phyloP scores from a whole-genome alignment of 139 green algal species.

The Chlamydomonas sphaeroides region DNA sequence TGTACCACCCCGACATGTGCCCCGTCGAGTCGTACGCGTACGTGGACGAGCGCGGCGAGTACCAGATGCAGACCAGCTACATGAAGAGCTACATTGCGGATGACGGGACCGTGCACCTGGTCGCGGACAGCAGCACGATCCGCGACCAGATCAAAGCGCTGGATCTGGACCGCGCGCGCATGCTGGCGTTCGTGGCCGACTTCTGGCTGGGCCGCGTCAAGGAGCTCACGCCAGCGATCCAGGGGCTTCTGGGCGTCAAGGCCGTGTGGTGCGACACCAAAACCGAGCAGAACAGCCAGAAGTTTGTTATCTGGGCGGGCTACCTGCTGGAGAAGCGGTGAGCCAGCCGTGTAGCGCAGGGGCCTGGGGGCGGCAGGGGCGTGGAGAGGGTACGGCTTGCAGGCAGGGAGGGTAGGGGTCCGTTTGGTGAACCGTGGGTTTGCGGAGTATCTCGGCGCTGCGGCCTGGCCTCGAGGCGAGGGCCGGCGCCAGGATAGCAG shows the following conservation, averaged over 20 bases:
- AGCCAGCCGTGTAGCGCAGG: no score
- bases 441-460: no score
- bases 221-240: slow-evolving; percentile 70
- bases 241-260: slow-evolving; percentile 77
- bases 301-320: slow-evolving; percentile 91
- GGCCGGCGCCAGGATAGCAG: no score
- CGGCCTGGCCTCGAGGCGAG: no score
- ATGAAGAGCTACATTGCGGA: slow-evolving; percentile 77
- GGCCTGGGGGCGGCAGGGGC: no score
- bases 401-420: not conserved
- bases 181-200: slow-evolving; percentile 71
- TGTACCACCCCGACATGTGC: slow-evolving; percentile 77
- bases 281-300: slow-evolving; percentile 75
- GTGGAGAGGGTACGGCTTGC: not conserved
- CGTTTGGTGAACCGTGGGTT: no score
- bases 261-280: slow-evolving; percentile 86
- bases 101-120: slow-evolving; percentile 81
- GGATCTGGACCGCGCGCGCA: slow-evolving; percentile 76
- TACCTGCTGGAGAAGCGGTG: slow-evolving; percentile 78
- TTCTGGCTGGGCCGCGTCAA: slow-evolving; percentile 80
- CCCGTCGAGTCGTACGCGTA: slow-evolving; percentile 63
- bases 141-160: slow-evolving; percentile 53
- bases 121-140: slow-evolving; percentile 67
- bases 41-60: slow-evolving; percentile 61
- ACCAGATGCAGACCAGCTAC: slow-evolving; percentile 60